phyloP scores from a whole-genome alignment of 495 filamentous ascomycete species.

The Amphirosellinia nigrospora region DNA sequence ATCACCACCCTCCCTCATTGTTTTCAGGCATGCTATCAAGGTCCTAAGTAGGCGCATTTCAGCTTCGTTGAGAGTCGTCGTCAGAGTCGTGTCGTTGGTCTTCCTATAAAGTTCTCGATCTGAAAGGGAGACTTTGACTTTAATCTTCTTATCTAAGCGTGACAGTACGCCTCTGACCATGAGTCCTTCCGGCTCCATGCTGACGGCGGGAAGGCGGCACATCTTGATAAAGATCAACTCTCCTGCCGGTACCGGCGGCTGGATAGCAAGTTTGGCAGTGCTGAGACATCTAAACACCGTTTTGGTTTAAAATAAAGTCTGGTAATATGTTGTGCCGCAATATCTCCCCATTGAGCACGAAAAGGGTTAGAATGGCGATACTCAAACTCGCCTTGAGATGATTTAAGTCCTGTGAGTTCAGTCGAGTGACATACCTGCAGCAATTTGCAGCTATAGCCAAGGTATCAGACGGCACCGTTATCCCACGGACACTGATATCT shows the following conservation, averaged over 20 bases:
- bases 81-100: neutral
- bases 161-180: constrained; percentile 9
- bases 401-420: constrained; percentile 7
- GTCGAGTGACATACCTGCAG: constrained; percentile 1
- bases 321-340: neutral
- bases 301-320: neutral
- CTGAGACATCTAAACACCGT: neutral
- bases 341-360: constrained; percentile 15
- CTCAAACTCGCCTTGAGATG: constrained; percentile 5
- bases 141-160: constrained; percentile 5
- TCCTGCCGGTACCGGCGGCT: constrained; percentile 3
- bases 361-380: constrained; percentile 4
- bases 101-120: constrained; percentile 6
- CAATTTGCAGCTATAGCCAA: constrained; percentile 10
- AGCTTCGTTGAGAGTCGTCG: neutral
- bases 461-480: constrained; percentile 6
- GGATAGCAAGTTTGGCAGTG: neutral
- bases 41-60: neutral
- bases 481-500: constrained; percentile 13
- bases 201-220: neutral
- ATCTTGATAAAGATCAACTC: constrained; percentile 18
- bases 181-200: neutral
- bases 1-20: constrained; percentile 12
- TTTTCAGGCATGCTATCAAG: neutral
- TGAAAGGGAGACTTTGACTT: neutral